phyloP scores from a whole-genome alignment of 75 land plant genomes.

The Sequoia sempervirens region DNA sequence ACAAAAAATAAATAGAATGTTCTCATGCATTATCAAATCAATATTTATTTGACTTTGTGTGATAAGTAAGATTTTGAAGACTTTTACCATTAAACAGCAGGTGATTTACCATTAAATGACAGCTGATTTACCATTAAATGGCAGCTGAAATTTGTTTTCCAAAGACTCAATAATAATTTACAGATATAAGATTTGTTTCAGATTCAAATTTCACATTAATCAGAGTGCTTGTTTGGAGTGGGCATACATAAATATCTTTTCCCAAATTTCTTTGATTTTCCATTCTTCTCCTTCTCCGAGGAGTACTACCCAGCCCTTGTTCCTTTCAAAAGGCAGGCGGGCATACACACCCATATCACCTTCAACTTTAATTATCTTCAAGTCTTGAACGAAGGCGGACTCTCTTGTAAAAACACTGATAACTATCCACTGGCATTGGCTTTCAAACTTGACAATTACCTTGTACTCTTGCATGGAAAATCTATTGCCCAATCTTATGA shows the following conservation, averaged over 20 bases:
- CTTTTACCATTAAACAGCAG: too few species aligned
- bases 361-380: not conserved
- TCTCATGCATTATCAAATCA: too few species aligned
- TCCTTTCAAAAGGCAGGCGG: not conserved
- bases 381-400: not conserved
- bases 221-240: not conserved
- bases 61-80: too few species aligned
- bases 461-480: conserved; percentile 1
- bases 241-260: not conserved
- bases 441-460: not conserved
- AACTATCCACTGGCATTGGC: not conserved
- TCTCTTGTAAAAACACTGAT: not conserved
- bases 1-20: too few species aligned
- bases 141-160: too few species aligned
- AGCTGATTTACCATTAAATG: too few species aligned
- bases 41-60: too few species aligned
- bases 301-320: not conserved
- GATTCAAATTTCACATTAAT: too few species aligned
- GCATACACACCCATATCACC: not conserved
- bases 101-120: too few species aligned
- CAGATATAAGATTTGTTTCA: too few species aligned
- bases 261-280: not conserved
- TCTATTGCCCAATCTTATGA: not conserved
- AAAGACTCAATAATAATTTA: too few species aligned
- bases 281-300: not conserved